Evolutionary conservation across 768 basidiomycete species (phyloP), one percentile per base, ranked within the genome.

Genomic region (Leccinum variicolor): DNA sequence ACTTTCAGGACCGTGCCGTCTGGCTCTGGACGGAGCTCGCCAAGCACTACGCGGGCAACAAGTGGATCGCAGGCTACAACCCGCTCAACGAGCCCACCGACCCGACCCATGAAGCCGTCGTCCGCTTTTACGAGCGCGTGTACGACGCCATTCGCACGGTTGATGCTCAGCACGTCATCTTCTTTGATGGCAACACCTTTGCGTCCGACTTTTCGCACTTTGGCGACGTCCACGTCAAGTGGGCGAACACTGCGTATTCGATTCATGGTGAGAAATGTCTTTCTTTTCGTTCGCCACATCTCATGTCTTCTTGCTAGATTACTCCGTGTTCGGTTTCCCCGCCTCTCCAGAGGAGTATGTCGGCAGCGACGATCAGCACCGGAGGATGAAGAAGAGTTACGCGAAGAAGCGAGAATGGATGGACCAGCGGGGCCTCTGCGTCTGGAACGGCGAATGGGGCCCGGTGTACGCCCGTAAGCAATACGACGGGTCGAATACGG

Each of bases 51-150:
- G 85, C 79, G 61, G 79, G 76, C 56, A 89, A 93, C 71, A 78
- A 82, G 59, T 92, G 90, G 90, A 84, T 93, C 57, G 91, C 90
- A 2, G 89, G 91, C 17, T 94, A 90, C 74, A 93, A 93, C 72
- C 88, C 86, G 4, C 76, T 94, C 49, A 94, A 93, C 79, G 91
- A 94, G 73, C 86, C 73, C 36, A 84, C 90, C 3, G 91, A 92
- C 67, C 75, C 84, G 15, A 75, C 82, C 50, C 88, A 90, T 70
- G 79, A 75, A 11, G 77, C 85, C 49, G 73, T 94, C 53, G 65
- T 91, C 59, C 69, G 61, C 7, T 91, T 87, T 75, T 92, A 92
- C 73, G 79, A 84, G 63, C 75, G 82, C 17, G 77, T 90, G 25
- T 80, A 91, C 73, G 75, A 74, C 19, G 87, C 86, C 25, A 91